Conservation (phyloP, 2,329 filamentous ascomycete genomes). For the Calonectria hongkongensis region DNA sequence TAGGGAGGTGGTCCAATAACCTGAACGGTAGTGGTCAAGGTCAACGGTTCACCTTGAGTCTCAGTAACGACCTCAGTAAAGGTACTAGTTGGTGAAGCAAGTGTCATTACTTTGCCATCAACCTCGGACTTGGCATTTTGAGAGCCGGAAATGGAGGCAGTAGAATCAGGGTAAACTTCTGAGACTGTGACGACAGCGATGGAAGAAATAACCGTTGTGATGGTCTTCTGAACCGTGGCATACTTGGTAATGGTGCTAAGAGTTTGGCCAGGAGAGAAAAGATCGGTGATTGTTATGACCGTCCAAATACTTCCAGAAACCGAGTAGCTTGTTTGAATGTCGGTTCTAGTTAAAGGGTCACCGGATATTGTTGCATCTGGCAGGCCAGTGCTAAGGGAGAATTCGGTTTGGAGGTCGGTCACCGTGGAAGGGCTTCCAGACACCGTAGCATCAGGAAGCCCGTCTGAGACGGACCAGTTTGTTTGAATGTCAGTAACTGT, state of each 20-base stretch:
- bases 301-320: slow-evolving; percentile 47
- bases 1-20: slow-evolving; percentile 53
- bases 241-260: slow-evolving; percentile 54
- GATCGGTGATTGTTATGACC: slow-evolving; percentile 57
- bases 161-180: slow-evolving; percentile 29
- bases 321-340: slow-evolving; percentile 48
- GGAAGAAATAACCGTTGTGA: slow-evolving; percentile 50
- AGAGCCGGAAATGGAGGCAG: not conserved
- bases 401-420: slow-evolving; percentile 55
- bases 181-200: slow-evolving; percentile 54
- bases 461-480: slow-evolving; percentile 49
- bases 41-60: slow-evolving; percentile 54
- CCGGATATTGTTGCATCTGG: slow-evolving; percentile 60
- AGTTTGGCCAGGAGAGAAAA: slow-evolving; percentile 49
- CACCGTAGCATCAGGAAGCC: slow-evolving; percentile 49
- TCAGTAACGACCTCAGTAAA: slow-evolving; percentile 58
- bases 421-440: slow-evolving; percentile 55
- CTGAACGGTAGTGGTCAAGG: slow-evolving; percentile 59
- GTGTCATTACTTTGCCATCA: slow-evolving; percentile 51
- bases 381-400: slow-evolving; percentile 53
- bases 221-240: slow-evolving; percentile 53
- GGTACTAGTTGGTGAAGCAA: slow-evolving; percentile 52
- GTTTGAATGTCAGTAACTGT: slow-evolving; percentile 55
- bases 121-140: slow-evolving; percentile 33
- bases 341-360: slow-evolving; percentile 56